phyloP scores from a whole-genome alignment of 495 filamentous ascomycete species.

The Hyaloscypha variabilis region DNA sequence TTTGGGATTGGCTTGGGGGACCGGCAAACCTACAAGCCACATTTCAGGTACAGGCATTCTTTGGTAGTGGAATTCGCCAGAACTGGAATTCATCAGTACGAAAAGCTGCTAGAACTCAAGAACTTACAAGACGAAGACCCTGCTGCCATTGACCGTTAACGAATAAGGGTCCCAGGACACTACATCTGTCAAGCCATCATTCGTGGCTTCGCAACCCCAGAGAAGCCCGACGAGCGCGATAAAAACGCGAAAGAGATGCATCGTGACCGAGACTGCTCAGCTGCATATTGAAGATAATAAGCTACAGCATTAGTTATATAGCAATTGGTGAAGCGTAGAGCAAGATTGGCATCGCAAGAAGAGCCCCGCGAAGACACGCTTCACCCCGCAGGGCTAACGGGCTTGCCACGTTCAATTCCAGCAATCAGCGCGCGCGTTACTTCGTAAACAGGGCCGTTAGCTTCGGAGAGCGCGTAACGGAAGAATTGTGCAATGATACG shows the following conservation, averaged over 20 bases:
- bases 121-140: conserved; percentile 48
- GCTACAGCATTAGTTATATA: conserved; percentile 22
- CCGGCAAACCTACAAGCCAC: conserved; percentile 23
- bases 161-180: conserved; percentile 52
- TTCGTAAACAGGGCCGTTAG: conserved; percentile 7
- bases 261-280: neutral
- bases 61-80: conserved; percentile 62
- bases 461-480: conserved; percentile 5
- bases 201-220: conserved; percentile 21
- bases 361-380: neutral
- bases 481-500: conserved; percentile 10
- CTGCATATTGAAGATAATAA: conserved; percentile 1
- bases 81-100: conserved; percentile 21
- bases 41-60: conserved; percentile 61
- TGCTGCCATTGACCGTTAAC: conserved; percentile 52
- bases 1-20: neutral
- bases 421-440: conserved; percentile 14
- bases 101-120: neutral
- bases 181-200: conserved; percentile 25
- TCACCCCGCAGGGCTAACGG: conserved; percentile 17
- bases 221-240: conserved; percentile 23
- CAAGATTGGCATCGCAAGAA: neutral
- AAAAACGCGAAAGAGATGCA: conserved; percentile 24
- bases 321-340: conserved; percentile 9
- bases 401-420: conserved; percentile 18